Base-by-base conservation (phyloP, 306 rosid species). In the Ochetophila trinervis region DNA sequence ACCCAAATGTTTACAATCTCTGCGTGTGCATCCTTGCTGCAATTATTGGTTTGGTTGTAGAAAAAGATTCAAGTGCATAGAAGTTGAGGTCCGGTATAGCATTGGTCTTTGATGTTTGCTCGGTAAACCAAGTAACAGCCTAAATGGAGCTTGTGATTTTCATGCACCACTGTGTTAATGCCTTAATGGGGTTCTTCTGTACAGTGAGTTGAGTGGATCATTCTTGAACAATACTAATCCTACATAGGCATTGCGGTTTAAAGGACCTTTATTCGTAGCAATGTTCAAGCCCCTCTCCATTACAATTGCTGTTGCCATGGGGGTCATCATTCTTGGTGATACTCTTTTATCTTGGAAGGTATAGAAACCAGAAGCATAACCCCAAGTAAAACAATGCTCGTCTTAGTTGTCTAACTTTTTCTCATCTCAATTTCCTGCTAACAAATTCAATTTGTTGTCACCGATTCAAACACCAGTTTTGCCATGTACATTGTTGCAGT, bases 211-310 rank as follows among this genome's bases (percentile, higher is more conserved):
- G 57, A 81, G 89, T 12, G 96, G 93, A 48, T 93, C 98, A 51
- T 81, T 84, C 63, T 2, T 93, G 70, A 93, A 81, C 80, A 89
- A 85, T 53, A 51, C 91, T 45, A 84, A 81, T 62, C 98, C 89
- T 60, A 67, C 96, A 4, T 89, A 87, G 92, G 89, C 80, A 5
- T 72, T 93, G 67, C 96, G 79, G 24, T 15, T 87, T 65, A 93
- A 87, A 76, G 98, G 98, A 5, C 89, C 96, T 0, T 87, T 92
- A n/a, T 91, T 78, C 53, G 95, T 84, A 12, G 87, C 94, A 17
- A 87, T 90, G 86, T 93, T 93, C 80, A 93, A 83, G 81, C 98
- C 98, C 17, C 57, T 93, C 50, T 80, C 95, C n/a, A 84, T 89
- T 66, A 90, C 86, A 37, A 86, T 89, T 51, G 85, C 98, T 14